Evolutionary conservation across 148 eudicot genomes (phyloP).

Genomic region (Dysphania ambrosioides): DNA sequence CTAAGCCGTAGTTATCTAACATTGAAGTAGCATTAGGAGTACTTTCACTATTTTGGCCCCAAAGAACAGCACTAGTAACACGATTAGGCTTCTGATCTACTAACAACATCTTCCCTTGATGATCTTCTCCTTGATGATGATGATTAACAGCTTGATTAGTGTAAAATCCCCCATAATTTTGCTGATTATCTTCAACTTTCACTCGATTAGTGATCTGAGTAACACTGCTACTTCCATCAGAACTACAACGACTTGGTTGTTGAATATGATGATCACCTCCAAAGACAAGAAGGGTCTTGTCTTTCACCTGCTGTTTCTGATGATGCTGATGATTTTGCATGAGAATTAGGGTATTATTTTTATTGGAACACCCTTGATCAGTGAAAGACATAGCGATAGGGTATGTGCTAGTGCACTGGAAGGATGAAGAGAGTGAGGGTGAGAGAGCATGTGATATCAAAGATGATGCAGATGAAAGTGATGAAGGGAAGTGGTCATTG

Average conservation of each 20-base stretch:
- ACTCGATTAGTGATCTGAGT: constrained; percentile 3
- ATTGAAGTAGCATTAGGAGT: constrained; percentile 1
- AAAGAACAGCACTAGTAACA: constrained; percentile 13
- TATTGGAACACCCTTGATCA: background rate
- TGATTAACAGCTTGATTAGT: background rate
- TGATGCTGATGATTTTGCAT: constrained; percentile 22
- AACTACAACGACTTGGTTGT: constrained; percentile 37
- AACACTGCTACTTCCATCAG: constrained; percentile 43
- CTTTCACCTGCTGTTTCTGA: constrained; percentile 19
- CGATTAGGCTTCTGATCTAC: constrained; percentile 22
- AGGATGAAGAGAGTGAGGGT: constrained; percentile 14
- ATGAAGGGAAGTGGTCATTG: constrained; percentile 18
- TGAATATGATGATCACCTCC: constrained; percentile 14
- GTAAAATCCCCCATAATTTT: background rate
- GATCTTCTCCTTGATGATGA: constrained; percentile 15
- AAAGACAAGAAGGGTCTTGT: constrained; percentile 38
- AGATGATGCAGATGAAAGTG: constrained; percentile 17
- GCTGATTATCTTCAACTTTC: constrained; percentile 16
- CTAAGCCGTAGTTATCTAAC: constrained; percentile 44
- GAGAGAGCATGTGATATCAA: constrained; percentile 8
- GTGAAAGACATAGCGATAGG: constrained; percentile 25
- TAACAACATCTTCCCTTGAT: background rate
- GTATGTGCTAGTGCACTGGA: constrained; percentile 25
- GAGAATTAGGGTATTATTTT: constrained; percentile 23
- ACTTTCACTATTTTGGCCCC: constrained; percentile 25